Base-by-base conservation (phyloP, 2,329 filamentous ascomycete genomes). In the Epichloe typhina region DNA sequence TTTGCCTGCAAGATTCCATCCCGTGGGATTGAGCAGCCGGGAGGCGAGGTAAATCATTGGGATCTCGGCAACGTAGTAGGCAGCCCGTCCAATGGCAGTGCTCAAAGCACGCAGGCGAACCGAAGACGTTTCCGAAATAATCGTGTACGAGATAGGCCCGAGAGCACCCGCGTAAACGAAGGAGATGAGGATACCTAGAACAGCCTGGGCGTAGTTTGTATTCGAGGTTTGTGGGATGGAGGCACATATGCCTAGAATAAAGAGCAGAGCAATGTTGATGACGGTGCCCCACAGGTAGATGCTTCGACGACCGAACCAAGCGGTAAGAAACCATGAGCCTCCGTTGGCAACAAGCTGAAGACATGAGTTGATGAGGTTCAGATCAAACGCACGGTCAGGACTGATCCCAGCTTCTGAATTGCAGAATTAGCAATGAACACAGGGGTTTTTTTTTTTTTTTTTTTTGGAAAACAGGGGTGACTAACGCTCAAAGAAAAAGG, bases 401-500 rank as follows among this genome's bases (percentile, higher is more conserved):
- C 26, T 37, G 17, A 62, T 58, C 19, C 60, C 60, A 26, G 53
- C 53, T 39, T 55, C 53, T 55, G 31, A 36, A 13, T 36, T 31
- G 5, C n/a, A 31, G 3, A 3, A 8, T 47, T 35, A 51, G 45
- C 26, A 51, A 45, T 44, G 45, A 11, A 26, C 5, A 3, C 17
- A 23, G 9, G 6, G 19, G 17, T 35, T 17, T 33, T 3, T 4
- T 43, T 11, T n/a, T 15, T 6, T 2, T 26, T 7, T 26, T 26
- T 26, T 26, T 26, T 26, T 8, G 2, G 7, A 11, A 12, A 17
- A 19, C 6, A 2, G 15, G 12, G 19, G 7, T 23, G 50, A 62
- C 60, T 57, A 44, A 63, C 62, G 63, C 53, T 71, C 60, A 47
- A 81, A 81, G 64, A 81, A 81, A 62, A 75, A 81, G 46, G 76